Conservation (phyloP, 1,284 basidiomycete species). For the Schizophyllum amplum region DNA sequence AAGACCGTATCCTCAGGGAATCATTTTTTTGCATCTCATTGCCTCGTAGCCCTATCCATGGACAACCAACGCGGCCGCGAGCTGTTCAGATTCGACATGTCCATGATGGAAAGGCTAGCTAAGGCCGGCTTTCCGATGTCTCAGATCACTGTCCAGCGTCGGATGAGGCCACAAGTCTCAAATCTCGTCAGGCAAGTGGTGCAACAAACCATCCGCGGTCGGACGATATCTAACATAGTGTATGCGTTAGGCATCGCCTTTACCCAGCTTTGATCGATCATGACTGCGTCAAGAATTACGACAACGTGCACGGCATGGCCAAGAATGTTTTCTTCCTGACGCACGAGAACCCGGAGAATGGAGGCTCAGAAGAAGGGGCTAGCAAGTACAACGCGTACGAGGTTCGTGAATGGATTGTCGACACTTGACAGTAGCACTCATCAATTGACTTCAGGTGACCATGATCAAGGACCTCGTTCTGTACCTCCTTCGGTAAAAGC, state of each 20-base stretch:
- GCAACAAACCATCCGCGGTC: too few relatives aligned
- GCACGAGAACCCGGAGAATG: constrained; percentile 46
- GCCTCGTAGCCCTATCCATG: constrained; percentile 38
- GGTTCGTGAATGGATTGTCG: constrained; percentile 26
- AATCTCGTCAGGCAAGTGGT: constrained; percentile 37
- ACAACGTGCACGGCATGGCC: constrained; percentile 45
- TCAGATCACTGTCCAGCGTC: constrained; percentile 48
- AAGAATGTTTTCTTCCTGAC: constrained; percentile 54
- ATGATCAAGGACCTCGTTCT: constrained; percentile 67
- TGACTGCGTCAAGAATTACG: constrained; percentile 38
- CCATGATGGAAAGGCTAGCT: constrained; percentile 55
- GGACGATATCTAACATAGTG: too few relatives aligned
- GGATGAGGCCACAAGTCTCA: constrained; percentile 53
- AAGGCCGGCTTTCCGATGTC: constrained; percentile 45
- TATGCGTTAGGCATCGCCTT: constrained; percentile 41
- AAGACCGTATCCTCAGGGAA: constrained; percentile 1
- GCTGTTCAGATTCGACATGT: constrained; percentile 52
- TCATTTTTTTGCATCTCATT: constrained; percentile 4
- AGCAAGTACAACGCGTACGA: constrained; percentile 63
- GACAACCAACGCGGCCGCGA: constrained; percentile 39
- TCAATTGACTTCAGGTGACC: constrained; percentile 34
- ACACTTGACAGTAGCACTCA: neutral
- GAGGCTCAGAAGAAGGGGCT: constrained; percentile 43
- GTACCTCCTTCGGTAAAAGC: constrained; percentile 58
- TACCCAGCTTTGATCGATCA: constrained; percentile 56